Base-by-base conservation (phyloP, 108 stramenopile species). In the Pseudonitzschia pungens region DNA sequence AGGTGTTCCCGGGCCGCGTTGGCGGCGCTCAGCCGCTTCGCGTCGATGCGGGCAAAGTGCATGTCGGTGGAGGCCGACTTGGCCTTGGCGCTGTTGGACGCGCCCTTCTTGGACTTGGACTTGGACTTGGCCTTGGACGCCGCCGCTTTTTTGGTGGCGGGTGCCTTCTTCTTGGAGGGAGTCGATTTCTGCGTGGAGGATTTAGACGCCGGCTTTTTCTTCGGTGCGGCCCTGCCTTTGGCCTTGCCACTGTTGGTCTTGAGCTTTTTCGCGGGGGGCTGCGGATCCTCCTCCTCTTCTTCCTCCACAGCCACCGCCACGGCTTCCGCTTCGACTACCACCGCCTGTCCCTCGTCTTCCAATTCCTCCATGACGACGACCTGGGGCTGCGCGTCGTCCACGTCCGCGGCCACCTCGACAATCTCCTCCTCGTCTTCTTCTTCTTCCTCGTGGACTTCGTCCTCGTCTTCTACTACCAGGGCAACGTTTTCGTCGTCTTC, bases 11-110 rank as follows among this genome's bases (percentile, higher is more conserved):
- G 76, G 3, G 93, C 90, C 5, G 85, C 60, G 27, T 69, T 31
- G 31, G 90, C 87, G 36, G 90, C 89, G 21, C 76, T 73, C 28
- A 88, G 45, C 43, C 84, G 80, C 54, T 81, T 82, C 54, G 81
- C 66, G 24, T 86, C 65, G 10, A 83, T 70, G n/a, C 72, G 65
- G 66, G 40, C 41, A 27, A 56, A 66, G 10, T 71, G 70, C 22
- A 14, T 4, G 54, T 58, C 60, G 44, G 70, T 62, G n/a, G 65
- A 58, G 18, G 59, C 66, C 0, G 32, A 14, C 32, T 31, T 57
- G 73, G 22, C 65, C 63, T 42, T 45, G 64, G 50, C 53, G 74
- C 62, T 54, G 42, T 11, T 15, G 8, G 22, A 67, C 65, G 77
- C 84, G 21, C 58, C 77, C 48, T 85, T 85, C 21, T 73, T 83